Percentiles rank a stretch among this genome's conserved stretches.
Conservation (phyloP, 495 filamentous ascomycete species). For the Xylaria telfairii region DNA sequence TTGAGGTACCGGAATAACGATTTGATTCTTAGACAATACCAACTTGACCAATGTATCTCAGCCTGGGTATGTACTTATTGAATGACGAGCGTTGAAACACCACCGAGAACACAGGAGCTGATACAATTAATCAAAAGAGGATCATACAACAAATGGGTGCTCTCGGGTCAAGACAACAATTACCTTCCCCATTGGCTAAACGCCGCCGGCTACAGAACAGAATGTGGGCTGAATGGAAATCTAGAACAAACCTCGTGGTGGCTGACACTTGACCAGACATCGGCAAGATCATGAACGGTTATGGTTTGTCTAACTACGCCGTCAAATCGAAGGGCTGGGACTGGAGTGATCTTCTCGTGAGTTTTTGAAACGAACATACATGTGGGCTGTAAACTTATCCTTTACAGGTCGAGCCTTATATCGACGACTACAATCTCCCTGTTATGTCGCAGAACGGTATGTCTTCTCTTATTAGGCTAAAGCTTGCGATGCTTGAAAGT, state of each 20-base stretch:
- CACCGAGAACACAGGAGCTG: not conserved
- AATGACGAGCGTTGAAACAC: not conserved
- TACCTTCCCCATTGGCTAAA: conserved; percentile 64
- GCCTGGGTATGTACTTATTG: not conserved
- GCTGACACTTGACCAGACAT: conserved; percentile 31
- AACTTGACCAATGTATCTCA: conserved; percentile 18
- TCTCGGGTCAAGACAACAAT: conserved; percentile 60
- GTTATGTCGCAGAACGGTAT: conserved; percentile 61
- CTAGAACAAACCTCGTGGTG: not conserved
- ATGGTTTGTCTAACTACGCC: conserved; percentile 53
- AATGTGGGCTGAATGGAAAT: conserved; percentile 41
- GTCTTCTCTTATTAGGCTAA: conserved; percentile 29
- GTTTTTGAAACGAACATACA: not conserved
- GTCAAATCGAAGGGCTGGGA: conserved; percentile 38
- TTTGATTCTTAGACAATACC: conserved; percentile 5
- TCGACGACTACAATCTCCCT: conserved; percentile 62
- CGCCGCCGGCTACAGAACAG: conserved; percentile 61
- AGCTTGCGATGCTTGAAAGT: not conserved
- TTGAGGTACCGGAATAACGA: not conserved
- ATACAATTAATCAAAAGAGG: conserved; percentile 46
- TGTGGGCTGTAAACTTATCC: not conserved
- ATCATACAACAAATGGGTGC: conserved; percentile 64
- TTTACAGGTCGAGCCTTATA: conserved; percentile 62
- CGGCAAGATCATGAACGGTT: conserved; percentile 63
- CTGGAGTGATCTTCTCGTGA: not conserved